Percentiles rank a stretch among this genome's conserved stretches.
Evolutionary conservation across 176 grass and related monocot genomes (phyloP).

Genomic region (Cymbopogon citratus): DNA sequence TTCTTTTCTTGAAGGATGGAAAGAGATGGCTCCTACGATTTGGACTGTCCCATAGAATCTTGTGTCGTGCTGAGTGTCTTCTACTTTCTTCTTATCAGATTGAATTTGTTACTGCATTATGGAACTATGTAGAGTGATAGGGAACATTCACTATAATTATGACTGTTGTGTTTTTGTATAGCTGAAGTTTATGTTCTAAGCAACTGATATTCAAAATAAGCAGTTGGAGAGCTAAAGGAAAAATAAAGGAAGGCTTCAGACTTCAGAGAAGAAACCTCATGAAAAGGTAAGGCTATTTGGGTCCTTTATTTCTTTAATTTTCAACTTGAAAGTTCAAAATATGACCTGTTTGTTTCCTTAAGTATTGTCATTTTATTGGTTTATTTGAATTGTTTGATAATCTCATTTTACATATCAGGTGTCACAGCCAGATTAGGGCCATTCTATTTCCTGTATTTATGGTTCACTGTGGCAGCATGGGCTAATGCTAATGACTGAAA

Average conservation of each 20-base stretch:
- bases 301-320: background rate
- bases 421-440: background rate
- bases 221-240: background rate
- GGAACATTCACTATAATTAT: slow-evolving; percentile 3
- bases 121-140: slow-evolving; percentile 4
- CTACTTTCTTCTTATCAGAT: slow-evolving; percentile 3
- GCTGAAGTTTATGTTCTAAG: slow-evolving; percentile 29
- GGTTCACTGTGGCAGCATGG: background rate
- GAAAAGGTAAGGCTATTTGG: background rate
- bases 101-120: slow-evolving; percentile 14
- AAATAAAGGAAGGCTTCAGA: slow-evolving; percentile 3
- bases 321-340: background rate
- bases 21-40: slow-evolving; percentile 26
- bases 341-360: background rate
- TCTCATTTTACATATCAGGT: slow-evolving; percentile 11
- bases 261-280: background rate
- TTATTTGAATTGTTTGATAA: background rate
- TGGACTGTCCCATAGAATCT: slow-evolving; percentile 40
- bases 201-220: slow-evolving; percentile 23
- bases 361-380: background rate
- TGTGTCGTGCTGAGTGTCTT: slow-evolving; percentile 10
- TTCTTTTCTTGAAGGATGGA: slow-evolving; percentile 25
- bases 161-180: slow-evolving; percentile 8
- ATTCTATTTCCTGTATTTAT: slow-evolving; percentile 11
- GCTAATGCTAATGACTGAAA: background rate